Conservation (phyloP, 2,329 filamentous ascomycete species). For the Meredithiella fracta region DNA sequence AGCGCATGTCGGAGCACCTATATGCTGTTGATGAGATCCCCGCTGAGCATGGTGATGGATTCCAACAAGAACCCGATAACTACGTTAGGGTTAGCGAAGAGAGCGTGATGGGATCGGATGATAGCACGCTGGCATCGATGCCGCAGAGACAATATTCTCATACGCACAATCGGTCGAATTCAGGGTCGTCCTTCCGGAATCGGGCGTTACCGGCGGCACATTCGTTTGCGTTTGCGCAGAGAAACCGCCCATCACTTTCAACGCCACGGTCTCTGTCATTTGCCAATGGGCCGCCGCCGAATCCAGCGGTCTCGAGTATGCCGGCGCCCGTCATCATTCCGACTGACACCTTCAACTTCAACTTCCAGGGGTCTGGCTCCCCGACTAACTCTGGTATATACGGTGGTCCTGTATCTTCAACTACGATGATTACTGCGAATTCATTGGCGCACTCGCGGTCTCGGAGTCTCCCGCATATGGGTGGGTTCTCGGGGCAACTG, state of each 20-base stretch:
- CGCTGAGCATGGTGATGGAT: not conserved
- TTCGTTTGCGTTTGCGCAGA: constrained; percentile 12
- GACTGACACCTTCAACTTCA: constrained; percentile 5
- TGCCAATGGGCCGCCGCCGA: constrained; percentile 11
- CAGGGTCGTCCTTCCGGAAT: constrained; percentile 5
- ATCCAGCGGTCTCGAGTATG: not conserved
- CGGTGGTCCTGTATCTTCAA: not conserved
- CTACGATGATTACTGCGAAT: not conserved
- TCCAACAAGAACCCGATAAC: not conserved
- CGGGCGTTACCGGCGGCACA: constrained; percentile 5
- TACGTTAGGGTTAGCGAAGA: not conserved
- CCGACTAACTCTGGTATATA: not conserved
- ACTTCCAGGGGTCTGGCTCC: not conserved
- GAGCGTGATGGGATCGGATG: not conserved
- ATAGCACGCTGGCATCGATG: constrained; percentile 3
- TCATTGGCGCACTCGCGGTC: not conserved
- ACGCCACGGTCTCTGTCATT: constrained; percentile 12
- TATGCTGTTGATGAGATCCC: constrained; percentile 10
- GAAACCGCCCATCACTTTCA: constrained; percentile 8
- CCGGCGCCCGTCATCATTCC: not conserved
- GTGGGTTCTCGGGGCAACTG: constrained; percentile 8
- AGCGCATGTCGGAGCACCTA: constrained; percentile 8
- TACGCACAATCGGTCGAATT: not conserved
- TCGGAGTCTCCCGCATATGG: constrained; percentile 11
- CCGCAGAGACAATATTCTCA: not conserved